phyloP scores from a whole-genome alignment of 2,329 filamentous ascomycete species.

The Clonostachys byssicola region DNA sequence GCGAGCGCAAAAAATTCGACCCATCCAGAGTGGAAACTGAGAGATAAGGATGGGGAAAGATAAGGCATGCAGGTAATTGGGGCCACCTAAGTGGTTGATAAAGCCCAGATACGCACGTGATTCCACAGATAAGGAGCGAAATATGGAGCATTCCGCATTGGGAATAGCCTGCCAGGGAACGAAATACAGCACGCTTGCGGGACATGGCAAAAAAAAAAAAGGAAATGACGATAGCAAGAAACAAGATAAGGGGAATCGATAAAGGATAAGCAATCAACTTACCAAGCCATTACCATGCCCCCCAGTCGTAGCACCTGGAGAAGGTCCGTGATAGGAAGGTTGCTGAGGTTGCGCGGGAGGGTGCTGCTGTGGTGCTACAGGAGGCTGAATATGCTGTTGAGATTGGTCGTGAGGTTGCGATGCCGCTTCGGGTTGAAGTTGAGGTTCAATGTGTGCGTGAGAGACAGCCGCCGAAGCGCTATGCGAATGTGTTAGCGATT shows the following conservation, averaged over 20 bases:
- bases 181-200: too few species aligned
- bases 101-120: neutral
- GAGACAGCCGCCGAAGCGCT: too few species aligned
- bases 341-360: constrained; percentile 1
- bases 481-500: too few species aligned
- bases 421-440: neutral
- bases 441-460: too few species aligned
- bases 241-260: constrained; percentile 1
- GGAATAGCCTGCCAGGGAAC: too few species aligned
- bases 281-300: constrained; percentile 15
- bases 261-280: constrained; percentile 1
- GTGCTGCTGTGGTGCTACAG: constrained; percentile 9
- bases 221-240: neutral
- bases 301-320: constrained; percentile 20
- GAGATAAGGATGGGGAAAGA: constrained; percentile 19
- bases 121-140: neutral
- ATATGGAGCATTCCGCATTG: too few species aligned
- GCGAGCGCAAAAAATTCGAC: constrained; percentile 22
- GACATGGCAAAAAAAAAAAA: too few species aligned
- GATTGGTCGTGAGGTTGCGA: neutral
- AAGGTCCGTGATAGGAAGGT: constrained; percentile 15
- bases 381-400: neutral
- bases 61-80: constrained; percentile 6
- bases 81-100: neutral
- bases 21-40: constrained; percentile 21